phyloP scores from a whole-genome alignment of 2,329 filamentous ascomycete genomes.

The Aspergillus vadensis region DNA sequence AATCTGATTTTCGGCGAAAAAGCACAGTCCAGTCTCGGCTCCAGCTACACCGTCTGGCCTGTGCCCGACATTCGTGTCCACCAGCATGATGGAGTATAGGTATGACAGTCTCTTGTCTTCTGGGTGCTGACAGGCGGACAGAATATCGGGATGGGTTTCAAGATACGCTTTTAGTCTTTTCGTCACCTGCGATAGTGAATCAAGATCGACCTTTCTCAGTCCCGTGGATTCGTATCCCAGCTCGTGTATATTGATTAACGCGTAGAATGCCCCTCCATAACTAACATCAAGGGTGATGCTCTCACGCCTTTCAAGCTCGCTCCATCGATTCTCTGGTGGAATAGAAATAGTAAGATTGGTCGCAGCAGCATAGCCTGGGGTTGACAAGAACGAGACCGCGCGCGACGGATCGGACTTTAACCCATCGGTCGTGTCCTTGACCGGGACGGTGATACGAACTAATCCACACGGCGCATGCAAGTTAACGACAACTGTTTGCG shows the following conservation, averaged over 20 bases:
- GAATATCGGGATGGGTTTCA: constrained; percentile 22
- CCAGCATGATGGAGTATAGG: constrained; percentile 48
- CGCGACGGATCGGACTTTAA: constrained; percentile 41
- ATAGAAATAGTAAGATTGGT: constrained; percentile 35
- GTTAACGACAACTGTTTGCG: constrained; percentile 33
- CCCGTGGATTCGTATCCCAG: constrained; percentile 40
- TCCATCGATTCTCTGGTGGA: constrained; percentile 38
- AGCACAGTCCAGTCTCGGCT: constrained; percentile 48
- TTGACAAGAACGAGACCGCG: constrained; percentile 46
- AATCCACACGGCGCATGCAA: constrained; percentile 52
- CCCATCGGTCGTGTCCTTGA: constrained; percentile 24
- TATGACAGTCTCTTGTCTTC: constrained; percentile 37
- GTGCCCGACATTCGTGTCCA: constrained; percentile 28
- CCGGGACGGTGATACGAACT: constrained; percentile 45
- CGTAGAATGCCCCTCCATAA: constrained; percentile 52
- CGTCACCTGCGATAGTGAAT: constrained; percentile 31
- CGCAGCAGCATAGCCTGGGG: constrained; percentile 46
- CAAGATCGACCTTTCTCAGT: constrained; percentile 33
- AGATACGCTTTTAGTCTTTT: constrained; percentile 22
- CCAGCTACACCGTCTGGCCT: constrained; percentile 22
- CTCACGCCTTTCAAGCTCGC: constrained; percentile 33
- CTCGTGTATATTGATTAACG: constrained; percentile 38
- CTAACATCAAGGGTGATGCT: constrained; percentile 39
- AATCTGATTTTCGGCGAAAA: constrained; percentile 51
- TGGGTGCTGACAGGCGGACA: constrained; percentile 30